Evolutionary conservation across 441 rosid genomes (phyloP).

Genomic region (Melastoma candidum): DNA sequence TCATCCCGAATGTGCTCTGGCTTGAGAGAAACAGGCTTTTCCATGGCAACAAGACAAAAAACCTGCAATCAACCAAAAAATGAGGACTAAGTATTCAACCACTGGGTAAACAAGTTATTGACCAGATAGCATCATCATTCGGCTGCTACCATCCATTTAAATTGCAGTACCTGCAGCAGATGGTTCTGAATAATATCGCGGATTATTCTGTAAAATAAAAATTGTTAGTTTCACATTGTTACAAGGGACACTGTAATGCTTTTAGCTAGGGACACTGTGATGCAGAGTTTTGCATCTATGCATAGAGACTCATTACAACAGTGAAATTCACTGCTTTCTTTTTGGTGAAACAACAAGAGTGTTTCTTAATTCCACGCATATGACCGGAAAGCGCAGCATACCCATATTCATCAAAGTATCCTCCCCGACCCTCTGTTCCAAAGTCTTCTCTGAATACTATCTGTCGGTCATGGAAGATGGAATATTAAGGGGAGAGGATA

Average conservation of each 20-base stretch:
- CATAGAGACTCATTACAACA: too few species aligned
- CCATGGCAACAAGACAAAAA: slow-evolving; percentile 95
- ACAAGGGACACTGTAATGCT: too few species aligned
- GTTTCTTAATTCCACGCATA: slow-evolving; percentile 1
- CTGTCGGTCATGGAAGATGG: slow-evolving; percentile 27
- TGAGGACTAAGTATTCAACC: slow-evolving; percentile 1
- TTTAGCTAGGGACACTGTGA: too few species aligned
- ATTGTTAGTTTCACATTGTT: slow-evolving; percentile 1
- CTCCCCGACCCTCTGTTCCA: slow-evolving; percentile 98
- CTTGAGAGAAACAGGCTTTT: slow-evolving; percentile 89
- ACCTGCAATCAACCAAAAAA: slow-evolving; percentile 38
- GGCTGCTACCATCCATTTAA: not conserved
- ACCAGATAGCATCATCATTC: not conserved
- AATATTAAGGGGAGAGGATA: too few species aligned
- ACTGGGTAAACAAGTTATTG: not conserved
- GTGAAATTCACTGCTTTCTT: too few species aligned
- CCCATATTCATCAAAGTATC: slow-evolving; percentile 99
- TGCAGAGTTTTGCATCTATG: too few species aligned
- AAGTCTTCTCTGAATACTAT: slow-evolving; percentile 96
- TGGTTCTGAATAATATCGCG: slow-evolving; percentile 99
- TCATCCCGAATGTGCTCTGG: slow-evolving; percentile 98
- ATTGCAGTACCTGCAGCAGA: slow-evolving; percentile 60
- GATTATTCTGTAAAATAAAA: slow-evolving; percentile 61
- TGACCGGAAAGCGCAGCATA: slow-evolving; percentile 20
- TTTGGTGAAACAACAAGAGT: slow-evolving; percentile 3